These are phyloP conservation scores for Didymella pinodella DNA, from an alignment of 2,329 filamentous ascomycete species.

Conservation along the genomic window DNA sequence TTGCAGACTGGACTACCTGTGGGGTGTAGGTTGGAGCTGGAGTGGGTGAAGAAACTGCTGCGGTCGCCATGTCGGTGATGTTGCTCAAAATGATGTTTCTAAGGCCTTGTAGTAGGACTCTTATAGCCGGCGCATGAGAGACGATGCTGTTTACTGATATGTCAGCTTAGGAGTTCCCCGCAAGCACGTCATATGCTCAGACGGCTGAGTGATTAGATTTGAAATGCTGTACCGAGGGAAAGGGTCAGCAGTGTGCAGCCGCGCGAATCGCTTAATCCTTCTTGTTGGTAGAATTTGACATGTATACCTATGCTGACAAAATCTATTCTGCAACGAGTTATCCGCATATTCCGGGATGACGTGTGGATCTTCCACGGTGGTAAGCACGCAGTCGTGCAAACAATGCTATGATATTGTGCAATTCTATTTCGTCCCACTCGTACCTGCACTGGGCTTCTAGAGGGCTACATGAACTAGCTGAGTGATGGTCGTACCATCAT, in stretches of 20 bases:
- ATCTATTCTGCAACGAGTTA: neutral
- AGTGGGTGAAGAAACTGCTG: neutral
- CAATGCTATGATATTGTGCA: constrained; percentile 1
- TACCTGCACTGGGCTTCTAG: neutral
- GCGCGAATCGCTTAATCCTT: neutral
- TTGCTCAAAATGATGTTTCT: neutral
- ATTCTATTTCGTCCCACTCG: neutral
- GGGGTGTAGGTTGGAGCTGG: neutral
- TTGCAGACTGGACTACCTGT: neutral
- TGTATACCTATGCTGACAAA: constrained; percentile 1
- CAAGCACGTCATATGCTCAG: constrained; percentile 43
- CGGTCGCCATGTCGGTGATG: neutral
- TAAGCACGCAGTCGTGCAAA: neutral
- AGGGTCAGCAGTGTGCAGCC: neutral
- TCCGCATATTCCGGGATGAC: neutral
- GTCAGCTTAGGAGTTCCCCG: constrained; percentile 41
- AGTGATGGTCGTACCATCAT: constrained; percentile 73
- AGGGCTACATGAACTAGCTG: constrained; percentile 56
- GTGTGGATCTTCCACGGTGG: neutral
- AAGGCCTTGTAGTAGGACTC: neutral
- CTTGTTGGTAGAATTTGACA: neutral
- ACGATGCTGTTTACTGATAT: constrained; percentile 23
- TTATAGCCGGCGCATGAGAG: constrained; percentile 13
- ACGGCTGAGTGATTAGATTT: constrained; percentile 22
- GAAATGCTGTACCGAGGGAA: neutral